These are phyloP conservation scores for Quillaja saponaria DNA, from an alignment of 306 rosid genomes.

Conservation along the genomic window DNA sequence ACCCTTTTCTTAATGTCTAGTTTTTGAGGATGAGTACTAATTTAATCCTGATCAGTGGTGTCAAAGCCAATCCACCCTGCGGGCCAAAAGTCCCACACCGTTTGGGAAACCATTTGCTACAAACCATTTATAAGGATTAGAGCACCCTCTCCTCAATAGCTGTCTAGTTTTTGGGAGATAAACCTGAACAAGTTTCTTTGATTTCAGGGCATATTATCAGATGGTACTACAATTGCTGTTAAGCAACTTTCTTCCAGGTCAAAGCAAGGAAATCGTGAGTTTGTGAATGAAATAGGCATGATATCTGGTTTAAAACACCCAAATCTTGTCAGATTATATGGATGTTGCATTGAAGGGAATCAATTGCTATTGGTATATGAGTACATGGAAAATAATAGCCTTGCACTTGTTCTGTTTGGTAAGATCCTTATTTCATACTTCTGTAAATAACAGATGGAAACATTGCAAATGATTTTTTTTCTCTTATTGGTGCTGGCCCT, in stretches of 20 bases:
- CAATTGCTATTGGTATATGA: slow-evolving; percentile 59
- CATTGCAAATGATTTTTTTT: background rate
- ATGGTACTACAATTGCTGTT: slow-evolving; percentile 56
- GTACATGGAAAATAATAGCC: slow-evolving; percentile 60
- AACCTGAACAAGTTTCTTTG: background rate
- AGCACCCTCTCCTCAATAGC: no score
- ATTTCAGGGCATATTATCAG: slow-evolving; percentile 46
- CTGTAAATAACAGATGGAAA: background rate
- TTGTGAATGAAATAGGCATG: slow-evolving; percentile 56
- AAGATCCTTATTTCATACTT: slow-evolving; percentile 25
- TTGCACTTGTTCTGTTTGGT: slow-evolving; percentile 57
- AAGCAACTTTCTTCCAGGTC: slow-evolving; percentile 58
- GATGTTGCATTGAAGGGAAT: slow-evolving; percentile 57
- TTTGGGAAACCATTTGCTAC: no score
- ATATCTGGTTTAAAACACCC: slow-evolving; percentile 64
- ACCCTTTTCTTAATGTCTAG: no score
- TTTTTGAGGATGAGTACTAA: no score
- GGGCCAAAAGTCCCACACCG: no score
- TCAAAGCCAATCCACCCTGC: no score
- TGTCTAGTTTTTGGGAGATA: no score
- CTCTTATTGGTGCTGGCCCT: no score
- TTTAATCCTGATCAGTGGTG: no score
- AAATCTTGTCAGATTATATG: slow-evolving; percentile 62
- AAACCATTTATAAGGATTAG: no score
- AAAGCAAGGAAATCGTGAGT: slow-evolving; percentile 54